These are phyloP conservation scores for Gossypium davidsonii DNA, from an alignment of 441 rosid species.

Conservation along the genomic window DNA sequence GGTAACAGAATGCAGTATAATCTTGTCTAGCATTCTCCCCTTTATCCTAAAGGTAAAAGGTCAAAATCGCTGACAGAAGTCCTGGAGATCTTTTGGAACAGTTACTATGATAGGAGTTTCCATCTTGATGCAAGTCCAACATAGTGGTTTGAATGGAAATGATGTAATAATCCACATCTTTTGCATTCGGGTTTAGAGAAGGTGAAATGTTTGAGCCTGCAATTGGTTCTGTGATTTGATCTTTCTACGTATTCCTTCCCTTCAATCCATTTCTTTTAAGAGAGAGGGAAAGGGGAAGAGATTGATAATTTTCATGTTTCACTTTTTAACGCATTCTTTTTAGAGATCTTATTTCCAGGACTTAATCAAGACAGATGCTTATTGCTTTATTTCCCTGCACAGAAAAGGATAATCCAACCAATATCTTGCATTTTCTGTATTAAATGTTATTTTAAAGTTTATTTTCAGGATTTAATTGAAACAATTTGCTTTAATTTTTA, in stretches of 20 bases:
- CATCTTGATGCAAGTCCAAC: not conserved
- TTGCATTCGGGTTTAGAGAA: not conserved
- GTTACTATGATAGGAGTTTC: not conserved
- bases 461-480: conserved; percentile 1
- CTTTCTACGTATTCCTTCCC: not conserved
- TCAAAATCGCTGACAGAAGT: not conserved
- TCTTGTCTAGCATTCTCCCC: not conserved
- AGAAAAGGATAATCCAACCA: not conserved
- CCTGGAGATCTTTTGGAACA: not conserved
- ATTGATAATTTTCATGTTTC: not conserved
- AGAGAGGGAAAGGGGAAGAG: not conserved
- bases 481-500: conserved; percentile 6
- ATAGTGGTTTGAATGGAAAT: not conserved
- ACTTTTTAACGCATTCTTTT: not conserved
- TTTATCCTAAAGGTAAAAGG: conserved; percentile 1
- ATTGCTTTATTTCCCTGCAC: not conserved
- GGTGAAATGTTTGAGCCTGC: not conserved
- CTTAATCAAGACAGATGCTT: not conserved
- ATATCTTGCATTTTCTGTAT: not conserved
- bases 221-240: not conserved
- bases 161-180: not conserved
- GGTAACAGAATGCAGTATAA: not conserved
- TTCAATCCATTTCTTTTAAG: not conserved
- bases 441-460: not conserved
- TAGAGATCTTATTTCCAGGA: not conserved